Conservation (phyloP, 2,329 filamentous ascomycete genomes). For the Pseudogymnoascus sp. region DNA sequence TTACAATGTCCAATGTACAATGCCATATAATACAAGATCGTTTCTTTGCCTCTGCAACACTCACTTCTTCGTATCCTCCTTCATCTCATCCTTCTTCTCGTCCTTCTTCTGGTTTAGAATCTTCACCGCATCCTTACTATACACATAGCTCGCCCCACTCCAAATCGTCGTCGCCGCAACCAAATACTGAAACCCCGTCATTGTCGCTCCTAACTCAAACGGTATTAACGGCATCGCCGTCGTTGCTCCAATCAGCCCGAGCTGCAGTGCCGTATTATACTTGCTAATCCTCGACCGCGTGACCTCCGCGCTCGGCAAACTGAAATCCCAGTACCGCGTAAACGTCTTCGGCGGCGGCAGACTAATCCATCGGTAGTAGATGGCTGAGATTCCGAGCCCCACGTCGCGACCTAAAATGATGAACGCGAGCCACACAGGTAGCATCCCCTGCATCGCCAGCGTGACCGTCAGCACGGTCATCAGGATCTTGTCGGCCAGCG, state of each 20-base stretch:
- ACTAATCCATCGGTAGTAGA: constrained; percentile 95
- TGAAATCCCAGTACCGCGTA: constrained; percentile 93
- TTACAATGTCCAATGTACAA: background rate
- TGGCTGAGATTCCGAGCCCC: constrained; percentile 73
- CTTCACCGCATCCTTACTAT: constrained; percentile 83
- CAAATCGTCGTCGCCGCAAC: constrained; percentile 87
- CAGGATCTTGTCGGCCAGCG: constrained; percentile 92
- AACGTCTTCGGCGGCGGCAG: constrained; percentile 92
- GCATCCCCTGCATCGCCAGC: constrained; percentile 71
- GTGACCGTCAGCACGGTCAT: constrained; percentile 92
- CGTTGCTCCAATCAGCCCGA: constrained; percentile 77
- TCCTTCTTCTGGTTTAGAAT: constrained; percentile 51
- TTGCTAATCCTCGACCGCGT: constrained; percentile 79
- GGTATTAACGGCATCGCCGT: constrained; percentile 72
- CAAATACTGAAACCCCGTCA: constrained; percentile 64
- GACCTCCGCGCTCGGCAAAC: constrained; percentile 78
- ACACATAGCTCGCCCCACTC: constrained; percentile 90
- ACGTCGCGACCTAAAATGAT: constrained; percentile 87
- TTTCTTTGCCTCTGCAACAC: background rate
- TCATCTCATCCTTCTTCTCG: constrained; percentile 9
- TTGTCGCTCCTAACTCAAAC: constrained; percentile 46
- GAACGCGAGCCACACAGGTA: constrained; percentile 83
- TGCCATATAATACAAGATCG: constrained; percentile 1
- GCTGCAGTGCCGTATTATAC: constrained; percentile 88
- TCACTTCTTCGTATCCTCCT: constrained; percentile 5